These are phyloP conservation scores for Tetracentron sinense DNA, from an alignment of 164 flowering plant species.

Conservation along the genomic window DNA sequence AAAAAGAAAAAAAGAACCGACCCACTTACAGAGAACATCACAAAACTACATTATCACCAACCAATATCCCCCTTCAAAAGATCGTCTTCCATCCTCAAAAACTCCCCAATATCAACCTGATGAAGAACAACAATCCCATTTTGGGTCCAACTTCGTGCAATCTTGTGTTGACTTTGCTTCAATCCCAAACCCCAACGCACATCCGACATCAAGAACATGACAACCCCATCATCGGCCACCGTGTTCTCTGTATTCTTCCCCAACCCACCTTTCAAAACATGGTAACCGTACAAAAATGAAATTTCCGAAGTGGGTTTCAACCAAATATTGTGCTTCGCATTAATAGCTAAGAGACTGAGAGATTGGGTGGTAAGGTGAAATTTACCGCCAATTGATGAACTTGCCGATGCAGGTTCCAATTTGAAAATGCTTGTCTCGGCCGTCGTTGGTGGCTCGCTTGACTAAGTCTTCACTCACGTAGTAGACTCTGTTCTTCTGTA, in stretches of 20 bases:
- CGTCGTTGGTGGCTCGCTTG: conserved; percentile 64
- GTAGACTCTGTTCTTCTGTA: conserved; percentile 51
- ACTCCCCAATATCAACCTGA: conserved; percentile 22
- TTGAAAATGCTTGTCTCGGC: conserved; percentile 42
- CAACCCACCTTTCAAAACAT: conserved; percentile 63
- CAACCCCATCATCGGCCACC: conserved; percentile 62
- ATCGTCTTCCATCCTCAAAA: conserved; percentile 23
- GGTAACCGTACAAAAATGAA: conserved; percentile 66
- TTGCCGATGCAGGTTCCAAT: conserved; percentile 63
- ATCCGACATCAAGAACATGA: conserved; percentile 69
- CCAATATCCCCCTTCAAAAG: conserved; percentile 8
- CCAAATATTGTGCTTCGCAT: conserved; percentile 76
- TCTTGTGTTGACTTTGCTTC: conserved; percentile 59
- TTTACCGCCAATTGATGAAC: conserved; percentile 49
- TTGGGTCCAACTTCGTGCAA: conserved; percentile 43
- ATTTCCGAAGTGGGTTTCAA: conserved; percentile 70
- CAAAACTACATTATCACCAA: not conserved
- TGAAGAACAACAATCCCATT: conserved; percentile 24
- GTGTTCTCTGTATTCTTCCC: conserved; percentile 64
- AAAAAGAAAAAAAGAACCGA: not conserved
- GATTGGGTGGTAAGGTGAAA: conserved; percentile 51
- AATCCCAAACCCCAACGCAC: conserved; percentile 65
- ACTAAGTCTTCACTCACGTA: conserved; percentile 56
- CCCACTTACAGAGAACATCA: no score
- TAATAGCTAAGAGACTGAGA: conserved; percentile 39